Base-by-base conservation (phyloP, 352 stramenopile genomes). In the Phytophthora aleatoria region DNA sequence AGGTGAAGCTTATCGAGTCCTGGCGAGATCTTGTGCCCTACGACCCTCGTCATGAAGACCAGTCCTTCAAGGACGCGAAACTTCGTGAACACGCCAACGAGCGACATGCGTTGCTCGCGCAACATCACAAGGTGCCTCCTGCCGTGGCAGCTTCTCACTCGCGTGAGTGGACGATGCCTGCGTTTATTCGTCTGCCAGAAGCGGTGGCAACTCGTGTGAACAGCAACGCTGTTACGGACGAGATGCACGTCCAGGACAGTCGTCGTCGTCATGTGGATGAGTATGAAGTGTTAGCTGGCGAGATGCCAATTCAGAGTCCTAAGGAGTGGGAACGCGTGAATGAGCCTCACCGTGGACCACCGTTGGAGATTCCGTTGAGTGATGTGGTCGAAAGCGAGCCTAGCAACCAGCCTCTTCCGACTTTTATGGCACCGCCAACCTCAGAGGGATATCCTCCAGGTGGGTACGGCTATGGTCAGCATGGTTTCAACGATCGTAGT, bases 1-100 rank as follows among this genome's bases (percentile, higher is more conserved):
- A 92, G 65, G 61, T 95, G 57, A 90, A 93, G 60, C 59, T 94
- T 13, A 95, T 95, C 38, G 87, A 95, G 62, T 95, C 87, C 16
- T 95, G 87, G 87, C 77, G 87, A 16, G 87, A 95, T 45, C 74
- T 90, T 57, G 78, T 94, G 39, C 70, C 85, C 27, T 70, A 88
- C 44, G 73, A 86, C 13, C 66, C 77, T 2, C 71, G 61, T 52
- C 69, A 86, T 51, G 79, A 87, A 56, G 85, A 94, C 9, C 77
- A 90, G 49, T 83, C 75, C 48, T 95, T 95, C 57, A 86, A 86
- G 38, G 83, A 92, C 53, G 87, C 87, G 27, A 95, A 94, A 67
- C 74, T 95, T 50, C 87, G 87, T 13, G 87, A 95, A 51, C 87
- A 95, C 47, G 87, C 87, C 24, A 84, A 89, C 38, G 87, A 95